Base-by-base conservation (phyloP, 2,329 filamentous ascomycete species). In the Sodiomyces alkalinus region DNA sequence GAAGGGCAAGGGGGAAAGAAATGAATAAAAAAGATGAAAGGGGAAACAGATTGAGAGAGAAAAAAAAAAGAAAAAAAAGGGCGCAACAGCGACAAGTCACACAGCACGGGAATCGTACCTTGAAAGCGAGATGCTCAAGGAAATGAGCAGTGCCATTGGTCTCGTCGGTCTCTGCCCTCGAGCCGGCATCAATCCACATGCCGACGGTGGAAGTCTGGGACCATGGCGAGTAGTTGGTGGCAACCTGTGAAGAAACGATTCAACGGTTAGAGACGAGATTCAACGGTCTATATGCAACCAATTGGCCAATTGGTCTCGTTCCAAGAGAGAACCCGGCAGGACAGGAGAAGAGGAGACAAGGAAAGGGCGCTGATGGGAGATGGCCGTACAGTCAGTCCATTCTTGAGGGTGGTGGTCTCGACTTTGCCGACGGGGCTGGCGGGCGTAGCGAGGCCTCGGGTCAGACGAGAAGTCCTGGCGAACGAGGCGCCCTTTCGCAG, bases 141-240 rank as follows among this genome's bases (percentile, higher is more conserved):
- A 98, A 98, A 68, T 98, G 90, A 52, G 90, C 90, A 48, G 90
- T 98, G 62, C 90, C 90, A 67, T 96, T 98, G 53, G 82, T 96
- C 74, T 85, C 85, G 63, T 90, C 77, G 46, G 90, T 98, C 72
- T 98, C 90, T 57, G 90, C 85, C 60, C 90, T 74, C 60, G 85
- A 94, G 55, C 90, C 90, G 56, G 92, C 87, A 63, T 98, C 92
- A 58, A 98, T 98, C 86, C 90, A 98, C 43, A 98, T 83, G 56
- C 90, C 90, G 49, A 96, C 86, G 31, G 87, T 96, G 49, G 86
- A 93, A 38, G 90, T 96, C 68, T 96, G 86, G 50, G 87, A 87
- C 71, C 85, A 96, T 47, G 87, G 90, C 41, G 86, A 94, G 68
- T 96, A 80, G 60, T 98, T 87, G 47, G 90, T 92, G 44, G 90